These are phyloP conservation scores for Barbarea vulgaris DNA, from an alignment of 345 rosid genomes.

Conservation along the genomic window DNA sequence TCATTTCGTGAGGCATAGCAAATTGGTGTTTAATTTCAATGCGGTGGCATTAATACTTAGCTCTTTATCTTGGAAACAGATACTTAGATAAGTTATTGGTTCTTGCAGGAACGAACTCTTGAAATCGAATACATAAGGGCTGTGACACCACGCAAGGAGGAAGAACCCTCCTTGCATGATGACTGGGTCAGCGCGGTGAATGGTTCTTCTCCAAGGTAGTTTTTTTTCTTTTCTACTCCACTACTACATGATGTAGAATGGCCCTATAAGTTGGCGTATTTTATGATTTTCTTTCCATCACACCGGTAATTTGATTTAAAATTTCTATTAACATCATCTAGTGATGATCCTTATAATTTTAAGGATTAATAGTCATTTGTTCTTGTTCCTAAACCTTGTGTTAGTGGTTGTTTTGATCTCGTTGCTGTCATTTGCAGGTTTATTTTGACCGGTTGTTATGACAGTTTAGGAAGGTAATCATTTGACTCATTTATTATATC, in stretches of 20 bases:
- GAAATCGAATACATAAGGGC: slow-evolving; percentile 94
- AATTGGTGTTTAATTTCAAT: background rate
- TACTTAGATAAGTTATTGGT: background rate
- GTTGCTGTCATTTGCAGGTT: slow-evolving; percentile 63
- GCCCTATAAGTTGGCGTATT: background rate
- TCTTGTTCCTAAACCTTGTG: background rate
- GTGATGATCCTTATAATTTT: slow-evolving; percentile 1
- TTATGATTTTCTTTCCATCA: background rate
- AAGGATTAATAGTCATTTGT: background rate
- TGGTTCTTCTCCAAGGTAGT: slow-evolving; percentile 73
- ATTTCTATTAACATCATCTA: background rate
- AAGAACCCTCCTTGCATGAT: slow-evolving; percentile 79
- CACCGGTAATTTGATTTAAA: background rate
- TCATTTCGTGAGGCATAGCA: slow-evolving; percentile 5
- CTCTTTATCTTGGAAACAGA: slow-evolving; percentile 3
- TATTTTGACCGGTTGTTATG: slow-evolving; percentile 87
- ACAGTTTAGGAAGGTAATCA: slow-evolving; percentile 73
- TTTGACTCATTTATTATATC: background rate
- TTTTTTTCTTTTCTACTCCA: background rate
- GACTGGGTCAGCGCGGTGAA: slow-evolving; percentile 97
- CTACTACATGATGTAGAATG: background rate
- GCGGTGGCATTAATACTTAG: background rate
- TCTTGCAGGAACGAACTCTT: slow-evolving; percentile 74
- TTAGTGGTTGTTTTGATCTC: background rate
- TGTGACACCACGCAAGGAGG: slow-evolving; percentile 81